These are phyloP conservation scores for Vanrija humicola DNA, from an alignment of 1,284 basidiomycete species.

Conservation along the genomic window DNA sequence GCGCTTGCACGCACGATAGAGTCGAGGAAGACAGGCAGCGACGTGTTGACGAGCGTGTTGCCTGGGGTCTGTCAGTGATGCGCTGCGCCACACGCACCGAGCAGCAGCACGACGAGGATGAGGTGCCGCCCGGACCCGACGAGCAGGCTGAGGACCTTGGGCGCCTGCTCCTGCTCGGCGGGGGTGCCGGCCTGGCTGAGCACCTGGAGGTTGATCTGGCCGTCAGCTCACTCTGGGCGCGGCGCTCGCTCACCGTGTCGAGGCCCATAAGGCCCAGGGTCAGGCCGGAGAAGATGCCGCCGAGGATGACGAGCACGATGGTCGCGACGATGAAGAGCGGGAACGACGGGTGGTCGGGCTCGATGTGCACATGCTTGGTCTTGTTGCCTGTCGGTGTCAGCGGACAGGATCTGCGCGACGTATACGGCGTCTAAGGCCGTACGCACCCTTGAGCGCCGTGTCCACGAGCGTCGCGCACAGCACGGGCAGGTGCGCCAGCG, in stretches of 20 bases:
- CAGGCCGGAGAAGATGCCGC: slow-evolving; percentile 53
- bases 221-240: not conserved
- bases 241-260: slow-evolving; percentile 35
- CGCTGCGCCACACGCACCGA: slow-evolving; percentile 31
- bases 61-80: slow-evolving; percentile 25
- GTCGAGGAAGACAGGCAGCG: slow-evolving; percentile 53
- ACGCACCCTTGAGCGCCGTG: too few species aligned
- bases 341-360: slow-evolving; percentile 24
- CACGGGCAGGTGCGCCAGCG: too few species aligned
- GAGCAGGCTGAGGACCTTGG: slow-evolving; percentile 50
- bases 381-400: not conserved
- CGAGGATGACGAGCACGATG: slow-evolving; percentile 34
- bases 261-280: slow-evolving; percentile 55
- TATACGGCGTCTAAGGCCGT: too few species aligned
- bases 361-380: slow-evolving; percentile 29
- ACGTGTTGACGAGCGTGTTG: slow-evolving; percentile 54
- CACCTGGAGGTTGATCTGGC: slow-evolving; percentile 44
- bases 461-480: too few species aligned
- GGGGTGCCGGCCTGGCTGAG: slow-evolving; percentile 48
- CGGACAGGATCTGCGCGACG: too few species aligned
- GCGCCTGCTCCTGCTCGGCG: slow-evolving; percentile 48
- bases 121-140: slow-evolving; percentile 47
- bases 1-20: slow-evolving; percentile 33
- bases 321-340: slow-evolving; percentile 29
- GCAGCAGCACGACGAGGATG: slow-evolving; percentile 49